Evolutionary conservation across 495 filamentous ascomycete species (phyloP), one percentile per base, ranked within the genome.

Genomic region (Polyplosphaeria fusca): DNA sequence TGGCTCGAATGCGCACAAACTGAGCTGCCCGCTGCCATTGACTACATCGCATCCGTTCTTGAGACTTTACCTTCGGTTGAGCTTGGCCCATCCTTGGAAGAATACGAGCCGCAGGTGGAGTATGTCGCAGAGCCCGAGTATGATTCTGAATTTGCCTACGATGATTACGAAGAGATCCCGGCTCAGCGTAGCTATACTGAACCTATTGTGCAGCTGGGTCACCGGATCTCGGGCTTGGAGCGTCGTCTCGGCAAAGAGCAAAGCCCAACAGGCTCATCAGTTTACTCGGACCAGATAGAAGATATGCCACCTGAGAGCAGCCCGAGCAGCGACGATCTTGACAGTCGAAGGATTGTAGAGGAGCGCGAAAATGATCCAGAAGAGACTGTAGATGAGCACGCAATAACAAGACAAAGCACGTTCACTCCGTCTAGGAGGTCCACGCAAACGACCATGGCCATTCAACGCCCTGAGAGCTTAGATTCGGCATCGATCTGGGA

Each of bases 11-110:
- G 43, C 20, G 60, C 60, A 14, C 60, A 58, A 26, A 13, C 23
- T 26, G 53, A 63, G 25, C 27, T 63, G 25, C 60, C 53, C n/a
- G 47, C 60, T 20, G 60, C 53, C n/a, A 26, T 58, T 24, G 53
- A 63, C 24, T 20, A 52, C 2, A 63, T 63, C 43, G 48, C 41
- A 40, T 47, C 45, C 5, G 53, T 58, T 24, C 42, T 58, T 9
- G 60, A 58, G n/a, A 47, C 35, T 26, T 42, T 63, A 0, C 60
- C 60, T 22, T 24, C 53, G 12, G 14, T 55, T 12, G 58, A 44
- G 5, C 25, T 28, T 3, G 50, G 18, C 24, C 42, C 18, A 13
- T 11, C 12, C 11, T 2, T 24, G 13, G 4, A 41, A 1, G 35
- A 50, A 35, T 46, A 59, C 30, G 55, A 44, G 22, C 22, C 37